phyloP scores from a whole-genome alignment of 2,329 filamentous ascomycete species.

The Neofusicoccum cordaticola region DNA sequence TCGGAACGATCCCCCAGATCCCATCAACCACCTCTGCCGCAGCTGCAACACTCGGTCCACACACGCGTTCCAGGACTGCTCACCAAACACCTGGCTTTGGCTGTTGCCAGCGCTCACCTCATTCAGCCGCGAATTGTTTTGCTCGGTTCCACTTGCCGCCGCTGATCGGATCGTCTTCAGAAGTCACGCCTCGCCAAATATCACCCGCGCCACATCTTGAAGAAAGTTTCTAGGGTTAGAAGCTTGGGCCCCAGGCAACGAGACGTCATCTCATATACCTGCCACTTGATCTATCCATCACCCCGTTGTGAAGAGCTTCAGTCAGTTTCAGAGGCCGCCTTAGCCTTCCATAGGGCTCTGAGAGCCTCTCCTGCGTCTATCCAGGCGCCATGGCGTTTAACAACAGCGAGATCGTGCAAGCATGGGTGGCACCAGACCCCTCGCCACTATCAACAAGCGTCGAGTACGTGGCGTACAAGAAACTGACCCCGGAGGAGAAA shows the following conservation, averaged over 20 bases:
- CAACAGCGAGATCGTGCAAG: slow-evolving; percentile 17
- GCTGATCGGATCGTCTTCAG: background rate
- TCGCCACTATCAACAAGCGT: slow-evolving; percentile 12
- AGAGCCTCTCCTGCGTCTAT: background rate
- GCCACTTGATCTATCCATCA: background rate
- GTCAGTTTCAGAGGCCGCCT: background rate
- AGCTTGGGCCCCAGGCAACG: background rate
- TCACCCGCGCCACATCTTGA: background rate
- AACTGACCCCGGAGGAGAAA: slow-evolving; percentile 13
- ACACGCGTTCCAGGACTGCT: background rate
- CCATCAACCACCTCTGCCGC: background rate
- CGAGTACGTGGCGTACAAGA: slow-evolving; percentile 11
- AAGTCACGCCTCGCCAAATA: slow-evolving; percentile 1
- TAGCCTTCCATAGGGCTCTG: background rate
- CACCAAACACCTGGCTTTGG: background rate
- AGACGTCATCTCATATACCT: background rate
- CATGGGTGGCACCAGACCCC: slow-evolving; percentile 9
- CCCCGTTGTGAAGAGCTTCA: background rate
- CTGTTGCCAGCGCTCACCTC: background rate
- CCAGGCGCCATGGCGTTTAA: slow-evolving; percentile 10
- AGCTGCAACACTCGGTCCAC: background rate
- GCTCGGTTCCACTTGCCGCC: background rate
- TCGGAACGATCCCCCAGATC: slow-evolving; percentile 10
- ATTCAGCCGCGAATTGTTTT: background rate
- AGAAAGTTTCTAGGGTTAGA: background rate